Percentiles rank a stretch among this genome's conserved stretches.
Conservation (phyloP, 2,329 filamentous ascomycete species). For the Colletotrichum tabaci region DNA sequence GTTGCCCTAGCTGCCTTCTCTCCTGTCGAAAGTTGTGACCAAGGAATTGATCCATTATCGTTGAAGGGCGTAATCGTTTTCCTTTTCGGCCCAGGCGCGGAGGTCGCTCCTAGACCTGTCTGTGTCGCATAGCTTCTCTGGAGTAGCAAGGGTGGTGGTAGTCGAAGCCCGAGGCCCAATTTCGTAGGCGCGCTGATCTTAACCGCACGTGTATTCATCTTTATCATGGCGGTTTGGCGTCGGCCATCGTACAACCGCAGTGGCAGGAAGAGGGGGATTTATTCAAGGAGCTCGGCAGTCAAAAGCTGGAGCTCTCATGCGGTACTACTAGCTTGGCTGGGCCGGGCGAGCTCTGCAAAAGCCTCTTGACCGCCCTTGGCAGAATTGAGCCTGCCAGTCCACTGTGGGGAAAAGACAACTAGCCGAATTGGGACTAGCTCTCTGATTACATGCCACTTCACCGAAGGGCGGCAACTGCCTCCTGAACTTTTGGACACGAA, state of each 20-base stretch:
- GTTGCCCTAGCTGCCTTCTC: conserved; percentile 90
- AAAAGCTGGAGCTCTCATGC: conserved; percentile 28
- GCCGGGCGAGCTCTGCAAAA: conserved; percentile 30
- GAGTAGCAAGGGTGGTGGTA: conserved; percentile 56
- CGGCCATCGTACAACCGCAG: conserved; percentile 53
- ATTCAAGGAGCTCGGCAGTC: conserved; percentile 27
- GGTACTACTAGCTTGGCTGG: conserved; percentile 7
- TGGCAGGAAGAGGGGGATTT: conserved; percentile 3
- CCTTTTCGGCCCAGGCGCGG: conserved; percentile 65
- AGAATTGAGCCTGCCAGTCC: conserved; percentile 47
- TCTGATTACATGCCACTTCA: conserved; percentile 43
- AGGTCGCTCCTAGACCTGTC: conserved; percentile 57
- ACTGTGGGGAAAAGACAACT: conserved; percentile 35
- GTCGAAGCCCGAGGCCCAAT: conserved; percentile 47
- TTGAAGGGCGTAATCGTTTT: conserved; percentile 86
- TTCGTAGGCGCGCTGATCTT: conserved; percentile 51
- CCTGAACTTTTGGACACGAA: conserved; percentile 45
- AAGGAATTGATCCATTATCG: conserved; percentile 86
- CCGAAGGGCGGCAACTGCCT: conserved; percentile 40
- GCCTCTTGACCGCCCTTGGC: conserved; percentile 55
- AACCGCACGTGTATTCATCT: conserved; percentile 56
- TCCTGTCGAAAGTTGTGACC: conserved; percentile 79
- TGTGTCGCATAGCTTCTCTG: conserved; percentile 73
- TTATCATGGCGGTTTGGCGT: conserved; percentile 63
- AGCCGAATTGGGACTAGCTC: conserved; percentile 26